These are phyloP conservation scores for Lumnitzera littorea DNA, from an alignment of 345 rosid genomes.

Conservation along the genomic window DNA sequence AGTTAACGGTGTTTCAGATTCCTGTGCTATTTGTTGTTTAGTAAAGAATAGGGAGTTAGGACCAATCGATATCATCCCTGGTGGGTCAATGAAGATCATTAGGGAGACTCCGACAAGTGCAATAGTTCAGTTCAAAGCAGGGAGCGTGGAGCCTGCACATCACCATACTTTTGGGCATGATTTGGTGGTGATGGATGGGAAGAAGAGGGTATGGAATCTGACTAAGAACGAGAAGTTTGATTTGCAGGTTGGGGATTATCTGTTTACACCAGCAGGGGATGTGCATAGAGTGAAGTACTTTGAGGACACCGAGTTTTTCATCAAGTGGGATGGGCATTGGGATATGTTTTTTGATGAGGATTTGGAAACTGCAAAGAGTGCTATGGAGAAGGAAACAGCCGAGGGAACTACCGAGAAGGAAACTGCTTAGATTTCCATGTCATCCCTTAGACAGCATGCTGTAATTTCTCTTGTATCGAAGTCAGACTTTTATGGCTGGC, in stretches of 20 bases:
- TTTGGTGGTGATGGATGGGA: conserved; percentile 55
- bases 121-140: conserved; percentile 64
- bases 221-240: conserved; percentile 61
- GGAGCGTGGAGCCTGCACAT: conserved; percentile 89
- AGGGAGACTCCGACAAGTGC: conserved; percentile 85
- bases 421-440: too few relatives aligned
- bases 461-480: too few relatives aligned
- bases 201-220: conserved; percentile 71
- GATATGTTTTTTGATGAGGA: conserved; percentile 84
- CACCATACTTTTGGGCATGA: conserved; percentile 88
- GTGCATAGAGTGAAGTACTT: conserved; percentile 82
- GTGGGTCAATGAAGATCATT: conserved; percentile 86
- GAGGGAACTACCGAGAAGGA: too few relatives aligned
- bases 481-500: too few relatives aligned
- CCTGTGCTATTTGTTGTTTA: conserved; percentile 56
- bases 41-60: conserved; percentile 53
- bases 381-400: conserved; percentile 17
- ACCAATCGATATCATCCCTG: conserved; percentile 64
- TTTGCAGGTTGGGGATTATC: conserved; percentile 58
- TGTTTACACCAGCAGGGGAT: conserved; percentile 76
- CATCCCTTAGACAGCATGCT: too few relatives aligned
- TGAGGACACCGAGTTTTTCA: conserved; percentile 83
- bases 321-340: conserved; percentile 95
- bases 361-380: conserved; percentile 48
- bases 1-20: background rate